Conservation (phyloP, 345 rosid genomes). For the Zanthoxylum bungeanum region DNA sequence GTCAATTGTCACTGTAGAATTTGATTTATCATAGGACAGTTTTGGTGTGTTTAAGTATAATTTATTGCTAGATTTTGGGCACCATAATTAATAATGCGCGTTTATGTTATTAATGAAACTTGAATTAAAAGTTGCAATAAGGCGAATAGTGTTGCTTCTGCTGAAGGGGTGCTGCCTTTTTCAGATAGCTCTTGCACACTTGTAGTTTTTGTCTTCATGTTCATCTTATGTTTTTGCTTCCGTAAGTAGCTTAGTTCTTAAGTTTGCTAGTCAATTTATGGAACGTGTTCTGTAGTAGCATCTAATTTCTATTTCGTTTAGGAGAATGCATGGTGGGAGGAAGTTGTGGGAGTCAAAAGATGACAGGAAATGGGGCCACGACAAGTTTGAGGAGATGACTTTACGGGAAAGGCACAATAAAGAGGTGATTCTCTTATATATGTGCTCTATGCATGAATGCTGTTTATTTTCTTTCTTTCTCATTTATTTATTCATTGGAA, state of each 20-base stretch:
- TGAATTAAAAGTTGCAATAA: no score
- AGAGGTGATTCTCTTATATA: conserved; percentile 37
- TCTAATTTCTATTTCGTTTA: conserved; percentile 27
- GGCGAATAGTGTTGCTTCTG: not conserved
- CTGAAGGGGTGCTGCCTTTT: no score
- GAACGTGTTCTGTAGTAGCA: no score
- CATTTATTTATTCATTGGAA: not conserved
- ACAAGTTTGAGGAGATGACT: conserved; percentile 85
- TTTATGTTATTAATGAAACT: not conserved
- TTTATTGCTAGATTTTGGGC: not conserved
- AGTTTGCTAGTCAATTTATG: not conserved
- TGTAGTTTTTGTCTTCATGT: not conserved
- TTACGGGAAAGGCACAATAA: conserved; percentile 57
- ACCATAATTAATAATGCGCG: not conserved
- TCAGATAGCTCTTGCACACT: no score
- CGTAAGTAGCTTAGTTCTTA: not conserved
- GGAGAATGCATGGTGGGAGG: conserved; percentile 75
- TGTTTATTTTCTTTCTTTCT: not conserved
- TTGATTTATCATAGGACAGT: not conserved
- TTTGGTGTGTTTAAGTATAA: not conserved
- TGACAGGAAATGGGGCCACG: conserved; percentile 95
- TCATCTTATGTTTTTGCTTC: not conserved
- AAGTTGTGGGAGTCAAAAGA: conserved; percentile 94
- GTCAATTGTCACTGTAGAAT: not conserved
- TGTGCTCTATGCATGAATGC: conserved; percentile 7